Evolutionary conservation across 2,329 filamentous ascomycete species (phyloP).

Genomic region (Pseudodiploospora longispora): DNA sequence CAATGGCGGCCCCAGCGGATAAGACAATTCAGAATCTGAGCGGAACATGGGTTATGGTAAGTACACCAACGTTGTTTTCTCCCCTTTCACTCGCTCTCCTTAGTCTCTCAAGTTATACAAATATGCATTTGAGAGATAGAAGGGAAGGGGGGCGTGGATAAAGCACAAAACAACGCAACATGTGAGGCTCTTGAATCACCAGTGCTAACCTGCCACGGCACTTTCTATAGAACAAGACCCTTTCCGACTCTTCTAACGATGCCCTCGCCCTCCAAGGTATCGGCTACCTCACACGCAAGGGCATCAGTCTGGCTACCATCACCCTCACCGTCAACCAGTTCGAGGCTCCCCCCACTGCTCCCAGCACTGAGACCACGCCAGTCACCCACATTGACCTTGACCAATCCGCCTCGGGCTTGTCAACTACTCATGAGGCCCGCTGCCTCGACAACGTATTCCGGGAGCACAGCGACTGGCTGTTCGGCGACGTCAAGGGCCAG

Average conservation of each 20-base stretch:
- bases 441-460: conserved; percentile 45
- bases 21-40: conserved; percentile 60
- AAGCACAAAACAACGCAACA: too few species aligned
- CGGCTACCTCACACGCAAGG: conserved; percentile 64
- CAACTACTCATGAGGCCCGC: conserved; percentile 52
- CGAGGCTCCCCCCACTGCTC: conserved; percentile 33
- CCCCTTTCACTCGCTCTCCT: conserved; percentile 1
- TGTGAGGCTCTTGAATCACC: not conserved
- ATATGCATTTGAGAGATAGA: too few species aligned
- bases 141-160: too few species aligned
- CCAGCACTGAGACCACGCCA: conserved; percentile 24
- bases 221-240: conserved; percentile 56
- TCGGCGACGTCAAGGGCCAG: conserved; percentile 60
- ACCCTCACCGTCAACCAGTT: conserved; percentile 55
- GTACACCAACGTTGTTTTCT: conserved; percentile 15
- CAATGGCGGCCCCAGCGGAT: conserved; percentile 63
- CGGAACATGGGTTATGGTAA: conserved; percentile 63
- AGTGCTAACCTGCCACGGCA: conserved; percentile 1
- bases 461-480: conserved; percentile 70
- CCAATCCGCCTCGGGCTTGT: conserved; percentile 65
- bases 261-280: conserved; percentile 66
- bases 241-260: conserved; percentile 61
- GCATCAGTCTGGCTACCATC: conserved; percentile 60
- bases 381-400: conserved; percentile 61
- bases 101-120: too few species aligned